Evolutionary conservation across 805 yeast genomes (phyloP), one percentile per base, ranked within the genome.

Genomic region (Clavispora asparagi): DNA sequence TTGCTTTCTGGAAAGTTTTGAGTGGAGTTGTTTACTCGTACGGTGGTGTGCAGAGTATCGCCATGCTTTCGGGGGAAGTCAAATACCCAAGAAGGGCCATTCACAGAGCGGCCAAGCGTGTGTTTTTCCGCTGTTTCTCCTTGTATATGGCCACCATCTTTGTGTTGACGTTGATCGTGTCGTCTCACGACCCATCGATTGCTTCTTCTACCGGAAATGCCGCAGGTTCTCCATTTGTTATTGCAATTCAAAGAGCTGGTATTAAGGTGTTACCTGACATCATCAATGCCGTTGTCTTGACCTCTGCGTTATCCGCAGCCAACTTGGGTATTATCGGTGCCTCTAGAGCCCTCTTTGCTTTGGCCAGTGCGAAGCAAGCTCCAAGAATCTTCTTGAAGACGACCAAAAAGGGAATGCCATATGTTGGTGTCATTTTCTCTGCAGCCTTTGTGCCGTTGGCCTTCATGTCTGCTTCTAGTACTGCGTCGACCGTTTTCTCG

Each of bases 301-400:
- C 71, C 0, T 68, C 73, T 11, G 76, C 74, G 1, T 64, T 69
- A 39, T 63, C 70, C 12, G 71, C 71, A 30, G 70, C 63, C 25
- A 69, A 69, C 52, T 55, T 59, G 31, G 49, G 58, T 12, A 41
- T 65, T 13, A 54, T 64, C 31, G 58, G 57, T 39, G 60, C 63
- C 11, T 57, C 71, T 3, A 59, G 75, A 58, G 57, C 60, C 12
- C 42, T 67, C 7, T 70, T 58, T 52, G 70, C 73, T 1, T 55
- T 70, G 33, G 71, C 76, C 1, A 54, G 63, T 12, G 67, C 65
- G 50, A 59, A 61, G 3, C 71, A 62, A 47, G 74, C 74, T 12
- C 76, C 76, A 38, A 57, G 54, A 45, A 45, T 66, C 16, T 65
- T 70, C 51, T 43, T 62, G 11, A 64, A 51, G 42, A 59, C 64